A percentile compares a stretch with the other conserved stretches of the same genome.
Evolutionary conservation across 2,329 filamentous ascomycete genomes (phyloP).

Genomic region (Nigrospora osmanthi): DNA sequence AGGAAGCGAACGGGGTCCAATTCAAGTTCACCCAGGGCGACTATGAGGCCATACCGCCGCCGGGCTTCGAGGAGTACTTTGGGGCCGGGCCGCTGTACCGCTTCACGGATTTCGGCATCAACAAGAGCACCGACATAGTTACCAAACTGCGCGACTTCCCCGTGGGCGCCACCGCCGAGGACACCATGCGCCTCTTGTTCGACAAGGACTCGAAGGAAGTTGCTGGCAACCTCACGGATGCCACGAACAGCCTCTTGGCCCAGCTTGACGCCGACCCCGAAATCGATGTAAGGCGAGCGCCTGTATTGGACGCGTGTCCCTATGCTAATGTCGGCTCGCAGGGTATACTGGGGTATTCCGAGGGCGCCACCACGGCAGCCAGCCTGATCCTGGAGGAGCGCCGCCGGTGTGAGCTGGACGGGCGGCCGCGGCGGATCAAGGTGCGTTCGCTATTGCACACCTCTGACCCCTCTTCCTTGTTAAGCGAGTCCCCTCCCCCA

Average conservation of each 20-base stretch:
- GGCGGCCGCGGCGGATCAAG: conserved; percentile 26
- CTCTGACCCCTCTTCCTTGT: neutral
- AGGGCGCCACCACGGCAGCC: conserved; percentile 4
- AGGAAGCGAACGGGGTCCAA: neutral
- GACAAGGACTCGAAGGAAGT: neutral
- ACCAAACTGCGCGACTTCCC: conserved; percentile 3
- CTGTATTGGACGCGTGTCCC: neutral
- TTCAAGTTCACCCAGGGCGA: conserved; percentile 1
- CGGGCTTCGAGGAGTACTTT: conserved; percentile 1
- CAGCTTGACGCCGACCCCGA: conserved; percentile 8
- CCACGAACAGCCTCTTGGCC: conserved; percentile 4
- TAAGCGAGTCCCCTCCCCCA: neutral
- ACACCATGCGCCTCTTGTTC: conserved; percentile 4
- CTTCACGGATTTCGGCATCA: conserved; percentile 9
- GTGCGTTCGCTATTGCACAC: conserved; percentile 6
- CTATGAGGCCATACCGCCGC: neutral
- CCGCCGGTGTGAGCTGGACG: conserved; percentile 13
- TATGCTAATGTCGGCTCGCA: neutral
- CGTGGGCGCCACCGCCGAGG: conserved; percentile 4
- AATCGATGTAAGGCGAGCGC: conserved; percentile 5
- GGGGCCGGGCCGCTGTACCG: neutral
- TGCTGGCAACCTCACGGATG: neutral
- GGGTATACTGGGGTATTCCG: conserved; percentile 6
- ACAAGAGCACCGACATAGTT: conserved; percentile 3
- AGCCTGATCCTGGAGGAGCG: conserved; percentile 3